Percentiles rank a stretch among this genome's conserved stretches.
Conservation (phyloP, 352 stramenopile species). For the Globisporangium uncinulatum region DNA sequence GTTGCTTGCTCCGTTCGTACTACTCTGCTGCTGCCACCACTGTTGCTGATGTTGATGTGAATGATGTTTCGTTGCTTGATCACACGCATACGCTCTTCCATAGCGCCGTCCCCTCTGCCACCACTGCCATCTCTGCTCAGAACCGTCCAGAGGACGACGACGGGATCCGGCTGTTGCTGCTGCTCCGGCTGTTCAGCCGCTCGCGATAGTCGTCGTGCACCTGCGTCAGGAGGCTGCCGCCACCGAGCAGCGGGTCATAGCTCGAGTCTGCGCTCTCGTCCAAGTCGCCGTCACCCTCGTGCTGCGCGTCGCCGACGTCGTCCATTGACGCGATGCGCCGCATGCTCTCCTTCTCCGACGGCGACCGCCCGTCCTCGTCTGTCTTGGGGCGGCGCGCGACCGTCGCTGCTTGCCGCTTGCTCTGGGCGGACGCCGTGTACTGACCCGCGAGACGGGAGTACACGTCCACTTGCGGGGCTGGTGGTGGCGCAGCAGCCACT, state of each 20-base stretch:
- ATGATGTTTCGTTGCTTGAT: neutral
- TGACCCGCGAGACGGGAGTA: conserved; percentile 77
- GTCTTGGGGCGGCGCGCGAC: conserved; percentile 23
- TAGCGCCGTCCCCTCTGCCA: conserved; percentile 1
- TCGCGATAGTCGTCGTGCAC: conserved; percentile 77
- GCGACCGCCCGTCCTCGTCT: conserved; percentile 25
- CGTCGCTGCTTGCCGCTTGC: conserved; percentile 54
- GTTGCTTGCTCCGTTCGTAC: too few species aligned
- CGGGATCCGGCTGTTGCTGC: conserved; percentile 16
- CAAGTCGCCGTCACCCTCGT: conserved; percentile 11
- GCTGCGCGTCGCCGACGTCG: conserved; percentile 13
- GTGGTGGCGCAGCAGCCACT: conserved; percentile 29
- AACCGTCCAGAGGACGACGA: conserved; percentile 13
- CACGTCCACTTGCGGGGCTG: conserved; percentile 58
- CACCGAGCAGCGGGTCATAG: conserved; percentile 65
- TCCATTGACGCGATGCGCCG: conserved; percentile 14
- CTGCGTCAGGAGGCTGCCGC: conserved; percentile 53
- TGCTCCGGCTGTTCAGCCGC: conserved; percentile 46
- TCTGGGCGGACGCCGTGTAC: conserved; percentile 81
- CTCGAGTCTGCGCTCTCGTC: conserved; percentile 36
- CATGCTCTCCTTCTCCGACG: conserved; percentile 16
- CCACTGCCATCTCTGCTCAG: neutral
- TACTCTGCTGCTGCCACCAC: too few species aligned
- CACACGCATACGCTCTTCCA: neutral
- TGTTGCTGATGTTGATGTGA: too few species aligned